Conservation (phyloP, 2,329 filamentous ascomycete species). For the Colletotrichum orchidophilum region DNA sequence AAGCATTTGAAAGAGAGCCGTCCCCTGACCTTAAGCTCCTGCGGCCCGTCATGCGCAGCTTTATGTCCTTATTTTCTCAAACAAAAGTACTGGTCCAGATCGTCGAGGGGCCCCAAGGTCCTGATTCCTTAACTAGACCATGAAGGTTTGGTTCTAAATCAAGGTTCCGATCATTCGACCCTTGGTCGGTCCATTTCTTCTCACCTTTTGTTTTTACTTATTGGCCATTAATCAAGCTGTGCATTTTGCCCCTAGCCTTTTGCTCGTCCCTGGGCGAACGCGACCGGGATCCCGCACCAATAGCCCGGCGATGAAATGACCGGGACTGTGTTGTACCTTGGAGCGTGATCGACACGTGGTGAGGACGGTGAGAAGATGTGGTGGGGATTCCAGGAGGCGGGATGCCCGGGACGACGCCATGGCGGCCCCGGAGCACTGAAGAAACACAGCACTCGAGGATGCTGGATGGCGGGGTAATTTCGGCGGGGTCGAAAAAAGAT, state of each 20-base stretch:
- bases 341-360: too few relatives aligned
- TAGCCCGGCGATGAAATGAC: background rate
- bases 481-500: conserved; percentile 30
- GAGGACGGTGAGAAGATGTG: background rate
- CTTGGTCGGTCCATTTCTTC: background rate
- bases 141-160: background rate
- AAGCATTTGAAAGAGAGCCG: conserved; percentile 10
- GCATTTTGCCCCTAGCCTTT: too few relatives aligned
- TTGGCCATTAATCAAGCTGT: too few relatives aligned
- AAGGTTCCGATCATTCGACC: background rate
- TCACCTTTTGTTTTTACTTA: too few relatives aligned
- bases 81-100: background rate
- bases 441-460: conserved; percentile 15
- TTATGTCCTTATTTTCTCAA: background rate
- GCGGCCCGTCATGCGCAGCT: background rate
- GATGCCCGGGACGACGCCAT: conserved; percentile 16
- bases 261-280: background rate
- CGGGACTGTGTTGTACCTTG: too few relatives aligned
- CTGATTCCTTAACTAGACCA: background rate
- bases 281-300: background rate
- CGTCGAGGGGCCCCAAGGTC: background rate
- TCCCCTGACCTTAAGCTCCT: background rate
- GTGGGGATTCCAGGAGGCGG: conserved; percentile 6
- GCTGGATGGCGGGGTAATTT: conserved; percentile 30
- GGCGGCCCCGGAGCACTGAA: conserved; percentile 32